A percentile compares a stretch with the other conserved stretches of the same genome.
Conservation (phyloP, 495 filamentous ascomycete species). For the Xeromyces bisporus region DNA sequence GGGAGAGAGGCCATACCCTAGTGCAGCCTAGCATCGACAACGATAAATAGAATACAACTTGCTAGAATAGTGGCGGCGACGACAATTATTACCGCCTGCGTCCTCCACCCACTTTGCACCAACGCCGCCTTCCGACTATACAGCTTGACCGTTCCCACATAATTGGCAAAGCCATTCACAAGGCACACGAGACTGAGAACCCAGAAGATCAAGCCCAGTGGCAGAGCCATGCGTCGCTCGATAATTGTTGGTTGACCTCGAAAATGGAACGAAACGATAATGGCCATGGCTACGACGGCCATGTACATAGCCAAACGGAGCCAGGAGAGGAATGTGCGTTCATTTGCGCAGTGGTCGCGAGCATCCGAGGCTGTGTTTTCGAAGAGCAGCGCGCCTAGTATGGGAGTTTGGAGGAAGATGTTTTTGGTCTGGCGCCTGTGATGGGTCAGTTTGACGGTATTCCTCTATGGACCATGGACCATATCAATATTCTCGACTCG, state of each 20-base stretch:
- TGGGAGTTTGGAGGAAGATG: conserved; percentile 53
- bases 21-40: conserved; percentile 21
- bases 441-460: conserved; percentile 7
- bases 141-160: conserved; percentile 70
- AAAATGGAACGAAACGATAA: conserved; percentile 85
- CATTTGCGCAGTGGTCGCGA: conserved; percentile 43
- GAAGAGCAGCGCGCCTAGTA: conserved; percentile 68
- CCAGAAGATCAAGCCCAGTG: conserved; percentile 84
- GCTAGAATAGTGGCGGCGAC: conserved; percentile 68
- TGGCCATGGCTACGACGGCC: conserved; percentile 73
- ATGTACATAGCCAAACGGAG: conserved; percentile 84
- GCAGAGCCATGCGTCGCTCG: conserved; percentile 61
- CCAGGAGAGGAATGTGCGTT: conserved; percentile 78
- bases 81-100: conserved; percentile 59
- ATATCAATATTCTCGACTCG: neutral
- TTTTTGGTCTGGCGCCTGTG: conserved; percentile 19
- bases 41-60: conserved; percentile 47
- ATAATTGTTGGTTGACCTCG: conserved; percentile 48
- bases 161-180: conserved; percentile 64
- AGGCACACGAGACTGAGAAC: conserved; percentile 58
- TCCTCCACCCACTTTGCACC: conserved; percentile 90
- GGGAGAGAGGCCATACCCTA: conserved; percentile 3
- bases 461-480: neutral
- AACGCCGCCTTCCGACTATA: conserved; percentile 64
- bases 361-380: conserved; percentile 80